Evolutionary conservation across 345 rosid species (phyloP), one percentile per base, ranked within the genome.

Genomic region (Clarkia xantiana): DNA sequence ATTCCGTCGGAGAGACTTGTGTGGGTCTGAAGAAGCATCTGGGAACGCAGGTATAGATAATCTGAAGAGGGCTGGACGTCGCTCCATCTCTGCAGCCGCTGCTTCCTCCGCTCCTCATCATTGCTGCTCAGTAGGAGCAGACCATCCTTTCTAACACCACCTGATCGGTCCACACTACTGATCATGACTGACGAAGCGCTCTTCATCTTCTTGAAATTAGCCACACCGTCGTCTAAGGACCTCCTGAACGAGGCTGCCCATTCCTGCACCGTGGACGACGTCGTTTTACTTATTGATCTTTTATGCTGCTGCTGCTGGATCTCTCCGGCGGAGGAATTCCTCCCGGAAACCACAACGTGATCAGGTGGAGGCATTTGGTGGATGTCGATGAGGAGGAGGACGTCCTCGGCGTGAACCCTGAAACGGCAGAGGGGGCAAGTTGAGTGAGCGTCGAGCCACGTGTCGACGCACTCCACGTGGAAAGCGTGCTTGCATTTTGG

Each of bases 401-500:
- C 60, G 54, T 89, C 95, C 68, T 89, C 97, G 5, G 94, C 94
- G 67, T 89, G 83, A 51, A 89, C 95, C 39, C 90, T 80, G 76
- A 67, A 73, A 18, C 97, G 84, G 56, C 97, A 89, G 29, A 89
- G 94, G 39, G 97, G 97, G 51, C 97, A 89, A 12, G 95, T 85
- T 22, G 95, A 89, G 48, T 85, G 97, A 1, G 80, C 86, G 54
- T 89, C 97, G 10, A 89, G 95, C 97, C 97, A 89, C 19, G 94
- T 85, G 58, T 85, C 97, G 18, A 89, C 86, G 51, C 97, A 85
- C 51, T 89, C 95, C 36, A 82, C 87, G 58, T 89, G 97, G 60
- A 89, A 89, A 0, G 94, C 97, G 57, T 89, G 97, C 62, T 79
- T 77, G 59, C 97, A 89, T 64, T 85, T 89, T 16, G 97, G 97